These are phyloP conservation scores for Boletus rex-veris DNA, from an alignment of 768 basidiomycete species.

Conservation along the genomic window DNA sequence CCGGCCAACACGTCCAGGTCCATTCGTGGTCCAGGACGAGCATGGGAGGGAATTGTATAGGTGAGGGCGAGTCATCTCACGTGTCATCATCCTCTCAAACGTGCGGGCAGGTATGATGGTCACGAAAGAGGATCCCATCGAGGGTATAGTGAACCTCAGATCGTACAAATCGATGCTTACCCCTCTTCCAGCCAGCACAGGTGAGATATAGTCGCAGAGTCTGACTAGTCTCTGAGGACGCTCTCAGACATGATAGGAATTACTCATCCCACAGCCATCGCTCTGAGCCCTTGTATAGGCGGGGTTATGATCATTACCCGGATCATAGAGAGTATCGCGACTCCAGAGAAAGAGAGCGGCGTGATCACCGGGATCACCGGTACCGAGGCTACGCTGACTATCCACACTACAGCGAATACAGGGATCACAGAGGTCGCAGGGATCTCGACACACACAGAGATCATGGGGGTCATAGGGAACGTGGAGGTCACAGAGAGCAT, in stretches of 20 bases:
- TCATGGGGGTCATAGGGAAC: slow-evolving; percentile 8
- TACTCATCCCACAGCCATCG: slow-evolving; percentile 23
- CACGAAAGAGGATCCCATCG: slow-evolving; percentile 19
- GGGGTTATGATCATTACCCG: slow-evolving; percentile 19
- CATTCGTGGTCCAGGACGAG: slow-evolving; percentile 58
- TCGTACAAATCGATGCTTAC: slow-evolving; percentile 24
- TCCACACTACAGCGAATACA: slow-evolving; percentile 15
- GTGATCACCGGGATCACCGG: slow-evolving; percentile 20
- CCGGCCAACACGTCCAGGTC: slow-evolving; percentile 31
- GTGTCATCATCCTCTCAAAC: not conserved
- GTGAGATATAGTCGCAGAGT: slow-evolving; percentile 13
- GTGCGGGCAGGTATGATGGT: slow-evolving; percentile 25
- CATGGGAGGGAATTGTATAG: slow-evolving; percentile 56
- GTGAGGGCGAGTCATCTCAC: slow-evolving; percentile 28
- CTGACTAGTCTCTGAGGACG: slow-evolving; percentile 8
- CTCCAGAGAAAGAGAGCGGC: slow-evolving; percentile 18
- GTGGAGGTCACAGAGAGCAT: slow-evolving; percentile 15
- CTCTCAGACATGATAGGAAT: slow-evolving; percentile 21
- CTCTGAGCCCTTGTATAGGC: slow-evolving; percentile 24
- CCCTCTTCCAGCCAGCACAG: slow-evolving; percentile 13
- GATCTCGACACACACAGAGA: slow-evolving; percentile 3
- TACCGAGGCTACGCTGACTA: slow-evolving; percentile 18
- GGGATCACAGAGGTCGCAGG: slow-evolving; percentile 4
- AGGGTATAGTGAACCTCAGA: slow-evolving; percentile 26
- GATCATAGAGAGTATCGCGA: slow-evolving; percentile 22